A percentile compares a stretch with the other conserved stretches of the same genome.
These are phyloP conservation scores for Saccharomyces hybrid DNA, from an alignment of 1,139 yeast species.

Conservation along the genomic window DNA sequence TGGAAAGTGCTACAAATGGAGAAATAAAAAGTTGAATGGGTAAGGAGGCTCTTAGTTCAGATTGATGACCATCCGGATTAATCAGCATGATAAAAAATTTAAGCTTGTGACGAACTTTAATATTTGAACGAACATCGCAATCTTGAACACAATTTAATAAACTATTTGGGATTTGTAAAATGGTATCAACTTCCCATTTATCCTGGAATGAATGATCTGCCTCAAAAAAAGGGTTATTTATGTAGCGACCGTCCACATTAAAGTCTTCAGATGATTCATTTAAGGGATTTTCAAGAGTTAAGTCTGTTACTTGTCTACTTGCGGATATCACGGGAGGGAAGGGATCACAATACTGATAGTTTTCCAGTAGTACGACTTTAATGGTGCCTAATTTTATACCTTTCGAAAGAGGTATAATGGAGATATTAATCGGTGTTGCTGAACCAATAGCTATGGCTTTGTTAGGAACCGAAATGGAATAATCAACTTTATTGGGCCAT, in stretches of 20 bases:
- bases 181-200: constrained; percentile 65
- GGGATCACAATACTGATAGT: constrained; percentile 51
- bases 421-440: constrained; percentile 57
- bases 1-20: constrained; percentile 51
- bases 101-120: constrained; percentile 54
- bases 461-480: constrained; percentile 77
- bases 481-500: constrained; percentile 94
- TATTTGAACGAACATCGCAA: constrained; percentile 52
- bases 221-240: neutral
- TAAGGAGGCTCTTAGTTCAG: constrained; percentile 60
- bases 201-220: constrained; percentile 37
- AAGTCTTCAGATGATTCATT: neutral
- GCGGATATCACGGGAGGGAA: constrained; percentile 40
- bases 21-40: constrained; percentile 55
- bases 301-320: constrained; percentile 49
- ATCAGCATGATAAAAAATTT: constrained; percentile 48
- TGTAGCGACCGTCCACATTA: neutral
- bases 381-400: constrained; percentile 72
- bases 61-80: constrained; percentile 53
- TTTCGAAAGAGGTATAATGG: constrained; percentile 71
- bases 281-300: constrained; percentile 37
- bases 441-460: constrained; percentile 91
- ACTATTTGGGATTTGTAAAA: constrained; percentile 59
- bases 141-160: constrained; percentile 78
- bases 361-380: constrained; percentile 59